Base-by-base conservation (phyloP, 805 yeast species). In the Myxozyma geophila region DNA sequence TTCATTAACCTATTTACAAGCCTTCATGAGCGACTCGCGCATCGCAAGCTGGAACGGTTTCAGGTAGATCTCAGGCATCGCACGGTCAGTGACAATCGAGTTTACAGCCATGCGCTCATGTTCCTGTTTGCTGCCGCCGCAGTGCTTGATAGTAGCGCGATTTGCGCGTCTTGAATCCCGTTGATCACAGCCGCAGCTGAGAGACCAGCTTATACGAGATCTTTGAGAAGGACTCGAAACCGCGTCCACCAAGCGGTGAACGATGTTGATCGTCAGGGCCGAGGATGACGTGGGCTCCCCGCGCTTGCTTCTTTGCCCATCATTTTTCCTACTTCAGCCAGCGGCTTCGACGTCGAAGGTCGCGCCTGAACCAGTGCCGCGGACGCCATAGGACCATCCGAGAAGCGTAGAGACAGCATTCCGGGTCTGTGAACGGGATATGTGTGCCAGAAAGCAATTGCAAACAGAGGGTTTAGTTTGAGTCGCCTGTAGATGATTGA, bases 351-450 rank as follows among this genome's bases (percentile, higher is more conserved):
- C 79, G 74, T 85, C 80, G 74, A 82, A 85, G 23, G 87, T 82
- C 2, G 88, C 74, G 1, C 84, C 88, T 71, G 85, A 71, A 3
- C 80, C 87, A 21, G 85, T 83, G 33, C 88, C 88, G 66, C 88
- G 77, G 53, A 84, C 78, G 66, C 89, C 89, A 70, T 85, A 54
- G 89, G 89, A 19, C 89, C 89, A 71, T 85, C 89, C 19, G 81
- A 73, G 39, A 81, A 70, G 70, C 87, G 77, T 6, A 84, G 64
- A 0, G 81, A 73, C 1, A 85, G 86, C 47, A 84, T 71, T 21
- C 76, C 77, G 37, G 81, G 68, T 53, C 78, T 70, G 55, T 73
- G 75, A 23, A 83, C 75, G 0, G 79, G 70, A 58, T 60, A 69
- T 1, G 86, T 83, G 73, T 82, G 85, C 85, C 86, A 83, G 72